Evolutionary conservation across 768 basidiomycete genomes (phyloP), one percentile per base, ranked within the genome.

Genomic region (Tylopilus balloui): DNA sequence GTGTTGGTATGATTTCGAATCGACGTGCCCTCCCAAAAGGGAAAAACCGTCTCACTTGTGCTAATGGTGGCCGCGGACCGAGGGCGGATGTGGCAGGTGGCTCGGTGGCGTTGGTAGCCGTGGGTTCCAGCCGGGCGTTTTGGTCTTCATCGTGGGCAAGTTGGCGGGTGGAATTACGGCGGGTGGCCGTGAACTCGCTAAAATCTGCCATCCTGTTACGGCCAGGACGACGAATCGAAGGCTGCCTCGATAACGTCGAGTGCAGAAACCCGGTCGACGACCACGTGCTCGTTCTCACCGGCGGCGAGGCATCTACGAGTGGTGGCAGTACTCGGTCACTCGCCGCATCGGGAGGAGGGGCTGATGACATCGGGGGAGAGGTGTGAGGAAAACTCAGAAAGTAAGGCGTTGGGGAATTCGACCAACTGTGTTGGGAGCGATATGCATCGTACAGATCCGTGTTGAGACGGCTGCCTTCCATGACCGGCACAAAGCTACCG

Each of bases 401-500:
- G 43, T 59, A 51, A 39, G 65, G 57, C n/a, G 55, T 31, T 45
- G 63, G 51, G 40, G 62, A 60, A 60, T 52, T 61, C 52, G 63
- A 61, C 61, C 63, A 61, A 53, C 56, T 56, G 53, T 57, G 56
- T 49, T 73, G 70, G 37, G 74, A 62, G 27, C 69, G 68, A 63
- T 81, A 82, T 12, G 83, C 81, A 46, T 89, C 86, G 61, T 81
- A 81, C 21, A 88, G 52, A 40, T 86, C 81, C 12, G 80, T 65
- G 52, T 80, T 81, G 45, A 79, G 57, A 32, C 81, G 78, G 36
- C 72, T 50, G 23, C 83, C 83, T 57, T 86, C 85, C 15, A 74
- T 53, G 25, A 67, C 60, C 15, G 61, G 58, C 5, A 54, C 60
- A 46, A 64, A 61, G 2, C 68, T 63, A 42, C 68, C 66, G 34